Conservation (phyloP, 805 yeast genomes). For the Nakazawaea holstii region DNA sequence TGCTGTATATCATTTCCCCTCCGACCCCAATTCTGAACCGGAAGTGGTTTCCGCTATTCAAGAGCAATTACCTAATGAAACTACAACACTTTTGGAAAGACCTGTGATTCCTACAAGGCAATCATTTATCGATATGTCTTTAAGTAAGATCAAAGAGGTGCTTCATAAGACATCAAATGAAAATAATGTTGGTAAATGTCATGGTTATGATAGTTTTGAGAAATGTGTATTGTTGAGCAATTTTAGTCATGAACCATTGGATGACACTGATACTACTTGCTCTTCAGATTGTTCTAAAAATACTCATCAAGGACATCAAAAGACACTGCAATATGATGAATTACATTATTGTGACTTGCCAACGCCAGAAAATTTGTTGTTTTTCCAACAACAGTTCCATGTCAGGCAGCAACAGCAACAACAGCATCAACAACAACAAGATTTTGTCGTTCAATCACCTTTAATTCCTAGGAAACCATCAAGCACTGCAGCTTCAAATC, state of each 20-base stretch:
- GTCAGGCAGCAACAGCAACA: conserved; percentile 21
- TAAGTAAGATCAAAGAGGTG: conserved; percentile 23
- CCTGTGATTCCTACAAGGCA: conserved; percentile 10
- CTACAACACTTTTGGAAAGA: not conserved
- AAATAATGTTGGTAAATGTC: conserved; percentile 18
- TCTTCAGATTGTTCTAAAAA: conserved; percentile 2
- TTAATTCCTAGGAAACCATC: conserved; percentile 13
- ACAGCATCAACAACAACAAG: conserved; percentile 20
- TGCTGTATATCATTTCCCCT: not conserved
- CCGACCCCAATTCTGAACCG: not conserved
- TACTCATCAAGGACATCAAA: not conserved
- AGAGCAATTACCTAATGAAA: not conserved
- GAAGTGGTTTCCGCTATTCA: not conserved
- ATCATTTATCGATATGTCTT: conserved; percentile 25
- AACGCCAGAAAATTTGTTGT: conserved; percentile 26
- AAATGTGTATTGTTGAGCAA: conserved; percentile 10
- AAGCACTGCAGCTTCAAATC: conserved; percentile 5
- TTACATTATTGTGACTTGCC: conserved; percentile 29
- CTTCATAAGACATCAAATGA: not conserved
- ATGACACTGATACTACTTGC: not conserved
- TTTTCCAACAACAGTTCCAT: conserved; percentile 22
- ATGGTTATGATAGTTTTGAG: conserved; percentile 20
- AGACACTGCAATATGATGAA: not conserved
- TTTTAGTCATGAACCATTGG: not conserved
- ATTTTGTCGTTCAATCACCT: conserved; percentile 26